Evolutionary conservation across 306 rosid species (phyloP).

Genomic region (Trifolium fragiferum): DNA sequence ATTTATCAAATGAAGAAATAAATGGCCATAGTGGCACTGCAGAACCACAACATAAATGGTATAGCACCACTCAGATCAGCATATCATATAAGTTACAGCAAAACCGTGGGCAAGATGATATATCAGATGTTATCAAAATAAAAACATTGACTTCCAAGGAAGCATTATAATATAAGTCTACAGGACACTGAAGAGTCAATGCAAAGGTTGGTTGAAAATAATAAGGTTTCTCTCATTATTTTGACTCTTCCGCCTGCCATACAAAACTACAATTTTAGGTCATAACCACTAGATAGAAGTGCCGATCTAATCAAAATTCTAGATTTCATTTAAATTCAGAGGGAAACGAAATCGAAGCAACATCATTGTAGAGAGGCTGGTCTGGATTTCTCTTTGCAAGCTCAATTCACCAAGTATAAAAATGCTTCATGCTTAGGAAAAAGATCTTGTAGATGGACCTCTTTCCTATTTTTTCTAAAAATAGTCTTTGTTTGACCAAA

Average conservation of each 20-base stretch:
- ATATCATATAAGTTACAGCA: conserved; percentile 24
- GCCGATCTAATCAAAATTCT: conserved; percentile 20
- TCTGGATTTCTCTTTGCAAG: conserved; percentile 21
- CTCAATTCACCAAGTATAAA: conserved; percentile 9
- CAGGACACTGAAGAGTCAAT: not conserved
- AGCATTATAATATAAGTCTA: conserved; percentile 6
- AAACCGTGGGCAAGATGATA: conserved; percentile 19
- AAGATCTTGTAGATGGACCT: too few relatives aligned
- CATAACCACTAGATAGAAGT: conserved; percentile 17
- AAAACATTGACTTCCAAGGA: not conserved
- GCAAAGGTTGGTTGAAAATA: conserved; percentile 1
- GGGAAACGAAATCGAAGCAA: conserved; percentile 8
- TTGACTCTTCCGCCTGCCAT: conserved; percentile 16
- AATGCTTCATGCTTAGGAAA: conserved; percentile 33
- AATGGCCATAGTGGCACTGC: conserved; percentile 19
- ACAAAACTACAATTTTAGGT: conserved; percentile 10
- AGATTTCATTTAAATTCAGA: conserved; percentile 10
- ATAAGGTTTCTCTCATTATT: conserved; percentile 13
- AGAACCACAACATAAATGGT: conserved; percentile 17
- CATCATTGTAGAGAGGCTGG: not conserved
- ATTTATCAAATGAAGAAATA: conserved; percentile 14
- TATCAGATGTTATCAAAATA: conserved; percentile 24
- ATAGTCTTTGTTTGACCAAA: too few relatives aligned
- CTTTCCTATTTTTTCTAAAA: too few relatives aligned
- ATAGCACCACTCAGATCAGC: conserved; percentile 8